phyloP scores from a whole-genome alignment of 768 basidiomycete genomes.

The Tremella yokohamensis region DNA sequence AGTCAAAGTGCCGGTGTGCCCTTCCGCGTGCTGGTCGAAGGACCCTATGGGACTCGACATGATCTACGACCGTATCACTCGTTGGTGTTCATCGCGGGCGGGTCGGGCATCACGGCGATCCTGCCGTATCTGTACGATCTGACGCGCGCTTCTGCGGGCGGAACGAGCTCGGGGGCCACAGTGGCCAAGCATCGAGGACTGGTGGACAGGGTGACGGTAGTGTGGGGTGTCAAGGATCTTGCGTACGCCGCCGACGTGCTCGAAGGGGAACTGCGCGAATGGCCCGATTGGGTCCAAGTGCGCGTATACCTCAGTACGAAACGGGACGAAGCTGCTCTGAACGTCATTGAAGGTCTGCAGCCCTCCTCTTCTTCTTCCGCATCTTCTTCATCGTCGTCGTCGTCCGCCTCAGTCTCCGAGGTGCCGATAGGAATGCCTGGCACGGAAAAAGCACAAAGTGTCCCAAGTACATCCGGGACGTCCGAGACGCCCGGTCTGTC shows the following conservation, averaged over 20 bases:
- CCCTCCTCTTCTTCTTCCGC: too few species aligned
- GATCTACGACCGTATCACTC: constrained; percentile 15
- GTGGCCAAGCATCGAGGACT: background rate
- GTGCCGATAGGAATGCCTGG: too few species aligned
- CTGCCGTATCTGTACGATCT: constrained; percentile 22
- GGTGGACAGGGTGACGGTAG: constrained; percentile 9
- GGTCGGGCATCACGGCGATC: constrained; percentile 24
- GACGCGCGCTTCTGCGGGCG: too few species aligned
- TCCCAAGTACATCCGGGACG: too few species aligned
- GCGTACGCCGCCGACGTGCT: constrained; percentile 22
- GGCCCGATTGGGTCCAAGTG: constrained; percentile 2
- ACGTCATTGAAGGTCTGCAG: background rate
- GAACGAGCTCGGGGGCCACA: too few species aligned
- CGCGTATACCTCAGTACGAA: background rate
- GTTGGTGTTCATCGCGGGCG: constrained; percentile 24
- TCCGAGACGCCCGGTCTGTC: too few species aligned
- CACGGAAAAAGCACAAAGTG: background rate
- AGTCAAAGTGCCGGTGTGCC: background rate
- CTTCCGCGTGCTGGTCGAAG: constrained; percentile 25
- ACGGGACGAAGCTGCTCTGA: background rate
- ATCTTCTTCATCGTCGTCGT: background rate
- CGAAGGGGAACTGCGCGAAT: constrained; percentile 11
- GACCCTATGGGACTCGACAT: constrained; percentile 29
- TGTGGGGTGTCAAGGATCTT: constrained; percentile 20
- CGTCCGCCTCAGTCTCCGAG: too few species aligned